phyloP scores from a whole-genome alignment of 441 rosid genomes.

The Syzygium syzygioides region DNA sequence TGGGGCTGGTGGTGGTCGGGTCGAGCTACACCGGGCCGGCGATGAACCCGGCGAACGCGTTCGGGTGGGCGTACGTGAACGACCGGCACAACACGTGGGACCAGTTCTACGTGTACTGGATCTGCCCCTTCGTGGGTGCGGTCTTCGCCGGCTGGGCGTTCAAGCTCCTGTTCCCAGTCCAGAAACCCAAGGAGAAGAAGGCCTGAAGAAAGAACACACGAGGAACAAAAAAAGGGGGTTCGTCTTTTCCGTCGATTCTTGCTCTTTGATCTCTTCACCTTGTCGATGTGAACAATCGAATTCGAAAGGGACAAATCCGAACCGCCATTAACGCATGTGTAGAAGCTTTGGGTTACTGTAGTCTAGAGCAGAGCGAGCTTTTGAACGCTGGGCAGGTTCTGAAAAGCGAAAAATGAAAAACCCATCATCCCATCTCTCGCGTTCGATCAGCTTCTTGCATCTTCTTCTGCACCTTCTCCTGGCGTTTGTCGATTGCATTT shows the following conservation, averaged over 20 bases:
- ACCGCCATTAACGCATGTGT: background rate
- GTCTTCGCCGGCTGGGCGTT: slow-evolving; percentile 23
- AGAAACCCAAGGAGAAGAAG: slow-evolving; percentile 25
- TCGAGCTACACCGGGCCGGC: slow-evolving; percentile 35
- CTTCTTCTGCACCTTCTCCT: background rate
- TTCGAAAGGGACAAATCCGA: background rate
- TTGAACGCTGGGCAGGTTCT: background rate
- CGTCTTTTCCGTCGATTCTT: background rate
- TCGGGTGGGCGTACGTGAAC: slow-evolving; percentile 19
- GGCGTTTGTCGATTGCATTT: background rate
- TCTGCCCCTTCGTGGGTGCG: slow-evolving; percentile 19
- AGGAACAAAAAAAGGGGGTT: background rate
- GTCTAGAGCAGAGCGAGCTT: background rate
- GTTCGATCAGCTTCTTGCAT: background rate
- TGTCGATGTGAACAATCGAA: background rate
- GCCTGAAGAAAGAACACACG: slow-evolving; percentile 2
- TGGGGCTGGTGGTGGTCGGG: slow-evolving; percentile 22
- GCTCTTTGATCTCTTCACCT: background rate
- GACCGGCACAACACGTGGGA: slow-evolving; percentile 8
- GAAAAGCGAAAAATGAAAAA: background rate
- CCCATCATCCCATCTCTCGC: background rate
- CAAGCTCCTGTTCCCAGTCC: slow-evolving; percentile 21
- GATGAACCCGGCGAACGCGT: slow-evolving; percentile 45
- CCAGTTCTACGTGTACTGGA: slow-evolving; percentile 6
- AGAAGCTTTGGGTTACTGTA: background rate